Evolutionary conservation across 352 stramenopile genomes (phyloP).

Genomic region (Pythium phragmitis): DNA sequence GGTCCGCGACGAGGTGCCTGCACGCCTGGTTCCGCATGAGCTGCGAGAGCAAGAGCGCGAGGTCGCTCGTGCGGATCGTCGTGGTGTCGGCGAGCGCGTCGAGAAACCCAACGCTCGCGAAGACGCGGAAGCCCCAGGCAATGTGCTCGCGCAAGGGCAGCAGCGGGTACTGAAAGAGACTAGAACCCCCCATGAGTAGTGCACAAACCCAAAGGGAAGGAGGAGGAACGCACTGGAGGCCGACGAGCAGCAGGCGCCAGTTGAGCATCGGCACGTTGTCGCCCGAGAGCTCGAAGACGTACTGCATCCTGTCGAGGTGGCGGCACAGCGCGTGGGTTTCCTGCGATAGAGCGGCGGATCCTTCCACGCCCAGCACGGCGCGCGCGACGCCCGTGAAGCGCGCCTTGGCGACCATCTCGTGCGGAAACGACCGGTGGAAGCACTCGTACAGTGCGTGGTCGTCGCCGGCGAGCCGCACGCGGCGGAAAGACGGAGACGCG

Average conservation of each 20-base stretch:
- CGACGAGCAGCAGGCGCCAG: constrained; percentile 61
- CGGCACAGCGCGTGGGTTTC: constrained; percentile 40
- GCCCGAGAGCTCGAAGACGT: constrained; percentile 49
- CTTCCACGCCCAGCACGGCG: constrained; percentile 46
- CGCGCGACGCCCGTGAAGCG: constrained; percentile 66
- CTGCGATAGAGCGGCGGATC: constrained; percentile 14
- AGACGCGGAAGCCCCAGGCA: constrained; percentile 56
- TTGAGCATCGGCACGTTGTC: constrained; percentile 60
- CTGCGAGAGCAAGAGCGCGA: constrained; percentile 56
- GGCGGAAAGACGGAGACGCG: constrained; percentile 39
- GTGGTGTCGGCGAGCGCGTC: constrained; percentile 36
- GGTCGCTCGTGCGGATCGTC: constrained; percentile 36
- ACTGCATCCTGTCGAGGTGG: constrained; percentile 64
- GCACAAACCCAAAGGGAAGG: neutral
- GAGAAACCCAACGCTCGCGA: constrained; percentile 49
- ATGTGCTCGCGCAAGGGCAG: constrained; percentile 54
- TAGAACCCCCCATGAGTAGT: neutral
- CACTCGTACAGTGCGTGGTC: constrained; percentile 66
- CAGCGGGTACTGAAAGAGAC: constrained; percentile 62
- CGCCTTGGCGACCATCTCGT: constrained; percentile 64
- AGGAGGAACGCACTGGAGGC: constrained; percentile 37
- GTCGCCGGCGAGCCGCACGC: constrained; percentile 52
- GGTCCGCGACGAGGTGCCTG: constrained; percentile 49
- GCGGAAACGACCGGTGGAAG: constrained; percentile 69
- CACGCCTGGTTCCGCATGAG: constrained; percentile 46